phyloP scores from a whole-genome alignment of 148 eudicot genomes.

The Rhododendron kiyosumense region DNA sequence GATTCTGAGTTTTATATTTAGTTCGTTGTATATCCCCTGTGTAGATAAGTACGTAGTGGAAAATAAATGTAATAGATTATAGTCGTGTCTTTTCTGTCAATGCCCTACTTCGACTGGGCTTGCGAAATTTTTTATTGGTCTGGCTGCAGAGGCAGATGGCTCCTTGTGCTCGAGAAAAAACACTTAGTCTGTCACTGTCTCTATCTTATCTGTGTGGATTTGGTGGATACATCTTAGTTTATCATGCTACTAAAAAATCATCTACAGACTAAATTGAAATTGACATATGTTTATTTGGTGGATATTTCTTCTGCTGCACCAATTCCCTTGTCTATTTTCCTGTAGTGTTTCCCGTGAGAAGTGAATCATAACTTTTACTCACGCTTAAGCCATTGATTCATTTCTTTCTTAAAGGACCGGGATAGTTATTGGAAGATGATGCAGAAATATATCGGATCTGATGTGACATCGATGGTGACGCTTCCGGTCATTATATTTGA shows the following conservation, averaged over 20 bases:
- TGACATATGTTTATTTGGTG: neutral
- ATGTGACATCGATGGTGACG: conserved; percentile 91
- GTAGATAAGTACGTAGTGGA: neutral
- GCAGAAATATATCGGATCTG: conserved; percentile 86
- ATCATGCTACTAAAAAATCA: neutral
- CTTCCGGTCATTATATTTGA: conserved; percentile 89
- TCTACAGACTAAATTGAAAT: neutral
- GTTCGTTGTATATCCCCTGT: neutral
- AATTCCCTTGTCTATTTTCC: neutral
- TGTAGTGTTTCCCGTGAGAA: neutral
- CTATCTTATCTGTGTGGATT: neutral
- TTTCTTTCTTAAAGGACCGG: conserved; percentile 52
- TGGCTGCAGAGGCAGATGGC: neutral
- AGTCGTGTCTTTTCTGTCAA: neutral
- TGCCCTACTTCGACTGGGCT: neutral
- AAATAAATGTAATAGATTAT: neutral
- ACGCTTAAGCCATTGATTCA: neutral
- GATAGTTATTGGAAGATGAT: conserved; percentile 90
- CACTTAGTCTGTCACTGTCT: neutral
- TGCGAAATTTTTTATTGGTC: neutral
- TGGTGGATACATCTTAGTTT: neutral
- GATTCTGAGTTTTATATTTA: neutral
- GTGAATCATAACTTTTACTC: neutral
- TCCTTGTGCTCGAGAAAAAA: neutral
- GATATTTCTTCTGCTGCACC: neutral